Percentiles rank a stretch among this genome's conserved stretches.
phyloP scores from a whole-genome alignment of 352 stramenopile species.

The Globisporangium mamillatum region DNA sequence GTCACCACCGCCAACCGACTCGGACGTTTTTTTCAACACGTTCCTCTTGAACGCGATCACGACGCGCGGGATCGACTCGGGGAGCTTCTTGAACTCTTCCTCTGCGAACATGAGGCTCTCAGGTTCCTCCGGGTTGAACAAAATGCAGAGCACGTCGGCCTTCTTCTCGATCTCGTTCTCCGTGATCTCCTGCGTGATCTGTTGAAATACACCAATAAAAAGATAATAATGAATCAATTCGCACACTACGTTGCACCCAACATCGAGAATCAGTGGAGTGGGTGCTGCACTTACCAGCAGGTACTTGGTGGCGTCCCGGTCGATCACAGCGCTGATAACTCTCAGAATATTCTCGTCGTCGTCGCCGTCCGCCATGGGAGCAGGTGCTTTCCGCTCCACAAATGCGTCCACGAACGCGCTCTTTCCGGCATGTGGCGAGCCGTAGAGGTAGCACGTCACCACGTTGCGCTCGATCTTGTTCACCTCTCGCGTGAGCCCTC shows the following conservation, averaged over 20 bases:
- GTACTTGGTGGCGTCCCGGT: conserved; percentile 57
- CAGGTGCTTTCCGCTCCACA: conserved; percentile 33
- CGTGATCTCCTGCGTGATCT: conserved; percentile 66
- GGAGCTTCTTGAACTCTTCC: conserved; percentile 53
- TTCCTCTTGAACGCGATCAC: conserved; percentile 51
- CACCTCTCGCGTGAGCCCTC: conserved; percentile 50
- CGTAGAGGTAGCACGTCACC: conserved; percentile 71
- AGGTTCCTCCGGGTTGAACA: conserved; percentile 58
- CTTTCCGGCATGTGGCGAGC: conserved; percentile 42
- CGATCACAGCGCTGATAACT: conserved; percentile 53
- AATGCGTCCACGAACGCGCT: conserved; percentile 53
- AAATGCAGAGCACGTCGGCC: conserved; percentile 67
- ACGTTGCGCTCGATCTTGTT: conserved; percentile 65
- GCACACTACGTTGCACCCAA: not conserved
- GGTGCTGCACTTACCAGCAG: conserved; percentile 44
- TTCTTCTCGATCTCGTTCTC: conserved; percentile 67
- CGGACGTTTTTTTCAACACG: conserved; percentile 9
- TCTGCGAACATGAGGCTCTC: conserved; percentile 44
- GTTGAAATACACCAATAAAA: not conserved
- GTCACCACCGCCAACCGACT: not conserved
- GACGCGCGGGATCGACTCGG: conserved; percentile 50
- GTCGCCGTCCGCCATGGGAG: conserved; percentile 18
- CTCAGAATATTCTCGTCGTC: conserved; percentile 44
- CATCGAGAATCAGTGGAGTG: not conserved
- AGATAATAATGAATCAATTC: not conserved